Evolutionary conservation across 495 filamentous ascomycete species (phyloP).

Genomic region (Daldinia loculata): DNA sequence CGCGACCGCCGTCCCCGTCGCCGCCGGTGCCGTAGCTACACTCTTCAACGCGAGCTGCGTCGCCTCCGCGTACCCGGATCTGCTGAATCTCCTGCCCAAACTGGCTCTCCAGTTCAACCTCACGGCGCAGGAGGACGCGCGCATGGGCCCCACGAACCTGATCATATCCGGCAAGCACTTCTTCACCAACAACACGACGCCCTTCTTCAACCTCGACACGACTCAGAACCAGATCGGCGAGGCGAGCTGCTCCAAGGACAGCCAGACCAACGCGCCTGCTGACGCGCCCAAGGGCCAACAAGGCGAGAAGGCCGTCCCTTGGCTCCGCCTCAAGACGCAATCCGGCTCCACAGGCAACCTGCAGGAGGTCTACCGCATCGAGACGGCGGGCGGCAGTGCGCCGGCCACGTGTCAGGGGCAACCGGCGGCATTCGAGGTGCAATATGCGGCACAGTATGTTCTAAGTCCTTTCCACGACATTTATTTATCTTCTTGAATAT

Average conservation of each 20-base stretch:
- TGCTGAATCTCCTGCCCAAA: slow-evolving; percentile 64
- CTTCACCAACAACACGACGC: slow-evolving; percentile 73
- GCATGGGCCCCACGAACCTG: slow-evolving; percentile 63
- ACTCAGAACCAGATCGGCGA: slow-evolving; percentile 64
- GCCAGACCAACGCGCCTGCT: slow-evolving; percentile 64
- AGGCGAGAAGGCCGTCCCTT: slow-evolving; percentile 70
- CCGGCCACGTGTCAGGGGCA: slow-evolving; percentile 77
- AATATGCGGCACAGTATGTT: slow-evolving; percentile 85
- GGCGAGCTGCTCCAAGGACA: slow-evolving; percentile 67
- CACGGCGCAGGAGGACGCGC: slow-evolving; percentile 43
- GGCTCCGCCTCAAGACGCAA: slow-evolving; percentile 69
- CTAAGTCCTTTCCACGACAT: not conserved
- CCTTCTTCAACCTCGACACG: slow-evolving; percentile 80
- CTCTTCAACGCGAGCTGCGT: slow-evolving; percentile 91
- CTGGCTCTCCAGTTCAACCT: slow-evolving; percentile 65
- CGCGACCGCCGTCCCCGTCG: slow-evolving; percentile 64
- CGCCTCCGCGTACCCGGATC: slow-evolving; percentile 68
- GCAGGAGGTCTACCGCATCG: slow-evolving; percentile 82
- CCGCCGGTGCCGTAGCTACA: slow-evolving; percentile 78
- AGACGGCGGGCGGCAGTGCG: slow-evolving; percentile 83
- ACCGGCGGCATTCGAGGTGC: slow-evolving; percentile 68
- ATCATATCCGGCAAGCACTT: slow-evolving; percentile 77
- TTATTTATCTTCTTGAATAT: not conserved
- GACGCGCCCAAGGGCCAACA: slow-evolving; percentile 61
- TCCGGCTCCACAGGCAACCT: slow-evolving; percentile 66